Evolutionary conservation across 129 eudicot species (phyloP).

Genomic region (Chrysanthemum lavandulifolium): DNA sequence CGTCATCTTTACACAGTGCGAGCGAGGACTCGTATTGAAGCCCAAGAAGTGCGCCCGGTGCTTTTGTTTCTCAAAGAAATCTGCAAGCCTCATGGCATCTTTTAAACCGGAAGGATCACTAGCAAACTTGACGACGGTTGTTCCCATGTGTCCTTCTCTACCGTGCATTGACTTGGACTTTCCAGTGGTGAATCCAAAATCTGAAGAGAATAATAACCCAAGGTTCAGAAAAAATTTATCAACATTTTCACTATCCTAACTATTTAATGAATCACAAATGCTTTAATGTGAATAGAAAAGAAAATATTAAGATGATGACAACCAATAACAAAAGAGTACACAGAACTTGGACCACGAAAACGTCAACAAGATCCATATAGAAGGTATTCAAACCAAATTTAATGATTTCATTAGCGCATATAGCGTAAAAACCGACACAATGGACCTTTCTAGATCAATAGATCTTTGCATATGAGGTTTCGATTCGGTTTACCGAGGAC

Average conservation of each 20-base stretch:
- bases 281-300: not conserved
- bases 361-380: too few relatives aligned
- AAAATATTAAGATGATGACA: not conserved
- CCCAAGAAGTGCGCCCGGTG: too few relatives aligned
- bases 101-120: conserved; percentile 67
- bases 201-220: conserved; percentile 41
- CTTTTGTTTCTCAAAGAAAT: conserved; percentile 67
- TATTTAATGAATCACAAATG: not conserved
- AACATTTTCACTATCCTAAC: not conserved
- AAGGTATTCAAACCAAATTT: too few relatives aligned
- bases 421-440: too few relatives aligned
- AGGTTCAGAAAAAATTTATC: conserved; percentile 7
- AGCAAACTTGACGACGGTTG: conserved; percentile 59
- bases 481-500: not conserved
- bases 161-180: conserved; percentile 77
- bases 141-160: conserved; percentile 87
- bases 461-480: too few relatives aligned
- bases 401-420: conserved; percentile 17
- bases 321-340: not conserved
- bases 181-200: conserved; percentile 70
- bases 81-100: conserved; percentile 71
- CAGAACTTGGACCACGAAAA: conserved; percentile 29
- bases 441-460: too few relatives aligned
- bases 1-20: too few relatives aligned
- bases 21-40: too few relatives aligned